These are phyloP conservation scores for Dioscorea cayenensis DNA, from an alignment of 116 monocot genomes.

Conservation along the genomic window DNA sequence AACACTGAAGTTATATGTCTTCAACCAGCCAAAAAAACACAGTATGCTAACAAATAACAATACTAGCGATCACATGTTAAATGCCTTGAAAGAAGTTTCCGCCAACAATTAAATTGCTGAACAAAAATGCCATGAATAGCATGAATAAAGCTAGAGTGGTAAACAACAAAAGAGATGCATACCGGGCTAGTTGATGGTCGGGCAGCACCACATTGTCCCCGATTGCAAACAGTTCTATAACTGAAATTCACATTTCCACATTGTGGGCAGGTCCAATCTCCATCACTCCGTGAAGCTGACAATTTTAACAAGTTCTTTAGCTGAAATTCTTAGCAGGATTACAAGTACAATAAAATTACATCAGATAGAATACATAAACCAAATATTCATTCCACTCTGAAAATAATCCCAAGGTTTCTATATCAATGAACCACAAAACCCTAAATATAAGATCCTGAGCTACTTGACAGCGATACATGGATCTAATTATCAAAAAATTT, in stretches of 20 bases:
- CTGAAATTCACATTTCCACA: constrained; percentile 75
- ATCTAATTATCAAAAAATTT: neutral
- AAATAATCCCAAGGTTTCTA: no score
- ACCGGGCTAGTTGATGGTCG: constrained; percentile 56
- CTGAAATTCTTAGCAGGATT: neutral
- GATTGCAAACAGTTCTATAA: constrained; percentile 62
- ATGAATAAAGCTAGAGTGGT: neutral
- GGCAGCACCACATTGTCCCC: constrained; percentile 46
- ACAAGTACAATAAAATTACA: neutral
- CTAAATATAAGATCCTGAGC: no score
- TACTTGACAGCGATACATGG: no score
- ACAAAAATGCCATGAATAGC: neutral
- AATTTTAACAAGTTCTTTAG: neutral
- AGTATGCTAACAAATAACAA: no score
- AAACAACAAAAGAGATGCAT: constrained; percentile 7
- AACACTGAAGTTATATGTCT: no score
- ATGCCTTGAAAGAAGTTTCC: no score
- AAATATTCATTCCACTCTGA: no score
- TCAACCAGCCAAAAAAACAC: no score
- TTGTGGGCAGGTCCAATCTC: constrained; percentile 54
- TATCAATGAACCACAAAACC: no score
- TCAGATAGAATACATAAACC: neutral
- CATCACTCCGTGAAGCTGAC: constrained; percentile 34
- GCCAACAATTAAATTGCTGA: no score
- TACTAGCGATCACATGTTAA: no score